phyloP scores from a whole-genome alignment of 257 asterid species.

The Capsicum rhomboideum region DNA sequence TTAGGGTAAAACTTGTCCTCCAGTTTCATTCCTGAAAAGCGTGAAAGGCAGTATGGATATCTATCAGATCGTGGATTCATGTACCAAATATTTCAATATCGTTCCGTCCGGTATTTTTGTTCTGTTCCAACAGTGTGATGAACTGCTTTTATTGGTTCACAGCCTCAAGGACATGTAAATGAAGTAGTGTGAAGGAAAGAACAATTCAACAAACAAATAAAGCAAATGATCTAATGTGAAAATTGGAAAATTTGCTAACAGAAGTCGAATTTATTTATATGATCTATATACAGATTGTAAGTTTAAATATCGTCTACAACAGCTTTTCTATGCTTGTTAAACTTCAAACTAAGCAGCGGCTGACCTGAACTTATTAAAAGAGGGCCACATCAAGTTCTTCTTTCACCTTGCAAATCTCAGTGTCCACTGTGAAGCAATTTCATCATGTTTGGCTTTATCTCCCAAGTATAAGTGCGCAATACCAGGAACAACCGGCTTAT shows the following conservation, averaged over 20 bases:
- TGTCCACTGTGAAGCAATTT: slow-evolving; percentile 82
- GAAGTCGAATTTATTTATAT: neutral
- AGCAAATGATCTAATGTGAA: neutral
- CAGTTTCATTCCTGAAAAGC: neutral
- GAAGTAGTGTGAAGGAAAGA: neutral
- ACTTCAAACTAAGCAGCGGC: neutral
- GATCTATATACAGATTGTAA: neutral
- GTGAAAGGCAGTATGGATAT: too few species aligned
- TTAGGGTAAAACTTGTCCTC: neutral
- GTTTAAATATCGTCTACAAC: neutral
- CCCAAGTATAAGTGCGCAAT: slow-evolving; percentile 63
- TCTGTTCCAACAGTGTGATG: too few species aligned
- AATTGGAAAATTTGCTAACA: neutral
- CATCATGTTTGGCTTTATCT: slow-evolving; percentile 70
- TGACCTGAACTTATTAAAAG: neutral
- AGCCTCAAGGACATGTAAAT: neutral
- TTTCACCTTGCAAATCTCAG: slow-evolving; percentile 61
- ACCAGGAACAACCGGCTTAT: slow-evolving; percentile 78
- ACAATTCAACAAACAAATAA: neutral
- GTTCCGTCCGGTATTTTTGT: too few species aligned
- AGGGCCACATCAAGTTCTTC: neutral
- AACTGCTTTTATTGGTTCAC: neutral
- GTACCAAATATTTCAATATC: too few species aligned
- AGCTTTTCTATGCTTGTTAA: neutral
- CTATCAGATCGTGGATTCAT: too few species aligned